Percentiles rank a stretch among this genome's conserved stretches.
Evolutionary conservation across 345 rosid genomes (phyloP).

Genomic region (Pelargonium nanum): DNA sequence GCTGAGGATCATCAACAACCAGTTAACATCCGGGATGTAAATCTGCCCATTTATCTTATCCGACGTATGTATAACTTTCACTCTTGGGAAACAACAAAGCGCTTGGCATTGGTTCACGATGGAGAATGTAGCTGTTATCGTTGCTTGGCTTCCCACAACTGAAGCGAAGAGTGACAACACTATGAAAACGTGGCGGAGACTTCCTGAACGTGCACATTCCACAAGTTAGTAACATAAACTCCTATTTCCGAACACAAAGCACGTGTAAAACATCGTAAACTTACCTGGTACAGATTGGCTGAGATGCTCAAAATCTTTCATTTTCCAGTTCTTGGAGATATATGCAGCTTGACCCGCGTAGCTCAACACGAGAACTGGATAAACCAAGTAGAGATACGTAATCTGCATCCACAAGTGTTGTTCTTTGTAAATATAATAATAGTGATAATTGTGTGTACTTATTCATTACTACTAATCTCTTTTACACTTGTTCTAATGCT

Average conservation of each 20-base stretch:
- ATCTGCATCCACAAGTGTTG: slow-evolving; percentile 21
- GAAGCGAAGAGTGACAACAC: slow-evolving; percentile 41
- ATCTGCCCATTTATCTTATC: slow-evolving; percentile 44
- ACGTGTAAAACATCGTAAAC: background rate
- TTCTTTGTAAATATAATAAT: background rate
- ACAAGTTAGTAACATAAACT: background rate
- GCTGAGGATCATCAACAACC: slow-evolving; percentile 52
- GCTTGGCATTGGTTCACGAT: slow-evolving; percentile 56
- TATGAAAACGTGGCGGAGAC: slow-evolving; percentile 26
- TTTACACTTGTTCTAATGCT: too few species aligned
- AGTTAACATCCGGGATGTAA: slow-evolving; percentile 52
- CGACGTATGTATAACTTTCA: slow-evolving; percentile 51
- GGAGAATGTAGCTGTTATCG: slow-evolving; percentile 54
- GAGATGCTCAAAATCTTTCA: slow-evolving; percentile 29
- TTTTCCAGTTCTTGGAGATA: slow-evolving; percentile 30
- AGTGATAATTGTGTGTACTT: too few species aligned
- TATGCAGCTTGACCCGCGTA: slow-evolving; percentile 61
- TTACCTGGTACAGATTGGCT: slow-evolving; percentile 37
- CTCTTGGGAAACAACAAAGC: slow-evolving; percentile 49
- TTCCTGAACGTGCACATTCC: slow-evolving; percentile 19
- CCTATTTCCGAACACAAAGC: slow-evolving; percentile 2
- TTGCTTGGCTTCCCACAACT: slow-evolving; percentile 46
- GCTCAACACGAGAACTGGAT: slow-evolving; percentile 36
- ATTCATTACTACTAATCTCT: too few species aligned
- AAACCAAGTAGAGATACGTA: slow-evolving; percentile 35